Conservation (phyloP, 352 stramenopile genomes). For the Thalassiosira delicatula region DNA sequence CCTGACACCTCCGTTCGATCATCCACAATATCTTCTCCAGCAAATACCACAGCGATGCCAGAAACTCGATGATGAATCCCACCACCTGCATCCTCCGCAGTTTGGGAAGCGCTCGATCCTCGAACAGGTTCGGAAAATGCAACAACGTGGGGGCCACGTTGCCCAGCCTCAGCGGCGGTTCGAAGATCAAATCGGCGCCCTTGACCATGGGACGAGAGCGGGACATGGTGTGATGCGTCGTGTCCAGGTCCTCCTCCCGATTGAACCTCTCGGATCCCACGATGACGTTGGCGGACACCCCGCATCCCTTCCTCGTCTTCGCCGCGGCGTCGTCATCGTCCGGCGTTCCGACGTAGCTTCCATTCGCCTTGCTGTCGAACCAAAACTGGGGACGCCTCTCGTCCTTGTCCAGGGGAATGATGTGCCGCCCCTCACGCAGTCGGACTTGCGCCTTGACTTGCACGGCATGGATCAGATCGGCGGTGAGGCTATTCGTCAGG, state of each 20-base stretch:
- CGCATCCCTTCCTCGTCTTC: constrained; percentile 57
- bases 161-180: constrained; percentile 74
- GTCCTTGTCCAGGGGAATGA: constrained; percentile 82
- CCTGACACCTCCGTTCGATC: constrained; percentile 77
- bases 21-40: constrained; percentile 82
- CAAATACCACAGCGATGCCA: constrained; percentile 71
- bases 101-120: constrained; percentile 76
- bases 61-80: constrained; percentile 69
- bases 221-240: constrained; percentile 51
- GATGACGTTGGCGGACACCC: constrained; percentile 58
- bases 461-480: constrained; percentile 82
- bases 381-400: constrained; percentile 76
- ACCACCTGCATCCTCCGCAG: constrained; percentile 71
- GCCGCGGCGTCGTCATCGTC: constrained; percentile 4
- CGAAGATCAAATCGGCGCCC: constrained; percentile 68
- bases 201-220: constrained; percentile 82
- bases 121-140: constrained; percentile 83
- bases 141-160: constrained; percentile 85
- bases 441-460: constrained; percentile 67
- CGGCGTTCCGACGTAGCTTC: constrained; percentile 8
- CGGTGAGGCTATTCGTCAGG: constrained; percentile 69
- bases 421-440: constrained; percentile 70
- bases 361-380: constrained; percentile 59
- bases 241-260: constrained; percentile 76
- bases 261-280: constrained; percentile 76